Evolutionary conservation across 2,329 filamentous ascomycete species (phyloP).

Genomic region (Chrysosporium queenslandicum): DNA sequence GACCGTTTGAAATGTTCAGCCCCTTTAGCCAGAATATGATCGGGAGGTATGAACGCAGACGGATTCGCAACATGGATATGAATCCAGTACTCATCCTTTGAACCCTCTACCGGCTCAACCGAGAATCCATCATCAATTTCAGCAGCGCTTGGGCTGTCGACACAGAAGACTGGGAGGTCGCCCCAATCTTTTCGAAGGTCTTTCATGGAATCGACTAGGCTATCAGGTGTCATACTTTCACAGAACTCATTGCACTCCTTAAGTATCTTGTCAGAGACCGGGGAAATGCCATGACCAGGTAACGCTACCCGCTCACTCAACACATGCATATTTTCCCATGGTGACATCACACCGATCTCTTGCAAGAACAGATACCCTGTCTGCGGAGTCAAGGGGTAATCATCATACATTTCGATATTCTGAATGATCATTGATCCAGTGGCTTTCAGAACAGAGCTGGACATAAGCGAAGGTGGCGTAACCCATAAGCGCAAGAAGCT

Average conservation of each 20-base stretch:
- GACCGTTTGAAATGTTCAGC: slow-evolving; percentile 46
- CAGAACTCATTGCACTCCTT: slow-evolving; percentile 25
- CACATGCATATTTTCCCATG: slow-evolving; percentile 46
- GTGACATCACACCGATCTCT: slow-evolving; percentile 51
- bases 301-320: slow-evolving; percentile 46
- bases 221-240: slow-evolving; percentile 19
- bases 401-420: slow-evolving; percentile 47
- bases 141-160: slow-evolving; percentile 45
- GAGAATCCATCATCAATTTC: slow-evolving; percentile 57
- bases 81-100: slow-evolving; percentile 45
- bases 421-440: slow-evolving; percentile 48
- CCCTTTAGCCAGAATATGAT: slow-evolving; percentile 45
- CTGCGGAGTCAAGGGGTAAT: slow-evolving; percentile 28
- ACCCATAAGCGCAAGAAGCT: slow-evolving; percentile 46
- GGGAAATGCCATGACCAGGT: slow-evolving; percentile 35
- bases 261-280: slow-evolving; percentile 24
- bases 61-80: slow-evolving; percentile 56
- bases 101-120: slow-evolving; percentile 41
- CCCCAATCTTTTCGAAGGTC: slow-evolving; percentile 49
- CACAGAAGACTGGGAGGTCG: slow-evolving; percentile 48
- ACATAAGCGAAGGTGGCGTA: slow-evolving; percentile 34
- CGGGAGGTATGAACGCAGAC: slow-evolving; percentile 48
- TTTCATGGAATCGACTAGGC: slow-evolving; percentile 47
- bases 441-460: slow-evolving; percentile 36
- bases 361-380: slow-evolving; percentile 47